Evolutionary conservation across 495 filamentous ascomycete genomes (phyloP).

Genomic region (Aspergillus bertholletiae): DNA sequence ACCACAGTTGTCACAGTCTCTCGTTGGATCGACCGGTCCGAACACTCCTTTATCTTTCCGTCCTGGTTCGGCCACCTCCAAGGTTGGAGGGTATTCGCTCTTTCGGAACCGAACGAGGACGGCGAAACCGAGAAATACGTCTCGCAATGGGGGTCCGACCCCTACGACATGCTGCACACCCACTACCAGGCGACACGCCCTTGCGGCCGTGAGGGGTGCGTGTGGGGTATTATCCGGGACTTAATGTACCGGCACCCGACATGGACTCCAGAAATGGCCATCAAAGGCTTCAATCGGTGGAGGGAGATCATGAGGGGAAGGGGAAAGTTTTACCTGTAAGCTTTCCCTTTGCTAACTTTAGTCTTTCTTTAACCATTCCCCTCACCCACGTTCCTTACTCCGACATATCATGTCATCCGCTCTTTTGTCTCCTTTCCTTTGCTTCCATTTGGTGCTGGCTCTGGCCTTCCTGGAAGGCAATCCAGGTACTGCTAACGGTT

Average conservation of each 20-base stretch:
- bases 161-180: constrained; percentile 11
- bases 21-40: constrained; percentile 20
- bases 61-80: constrained; percentile 17
- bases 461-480: constrained; percentile 12
- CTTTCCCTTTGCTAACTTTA: neutral
- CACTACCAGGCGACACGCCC: constrained; percentile 4
- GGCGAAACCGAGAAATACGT: constrained; percentile 21
- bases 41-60: constrained; percentile 17
- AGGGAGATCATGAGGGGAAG: constrained; percentile 3
- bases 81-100: constrained; percentile 19
- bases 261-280: constrained; percentile 10
- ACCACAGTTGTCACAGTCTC: constrained; percentile 12
- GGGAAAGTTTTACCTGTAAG: constrained; percentile 12
- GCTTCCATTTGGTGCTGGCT: constrained; percentile 5
- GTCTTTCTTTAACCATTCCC: constrained; percentile 6
- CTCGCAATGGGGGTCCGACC: constrained; percentile 20
- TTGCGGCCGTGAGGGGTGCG: constrained; percentile 9
- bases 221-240: constrained; percentile 16
- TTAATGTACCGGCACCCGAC: constrained; percentile 3
- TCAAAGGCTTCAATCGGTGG: constrained; percentile 8
- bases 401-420: neutral
- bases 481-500: constrained; percentile 16
- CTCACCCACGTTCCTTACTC: constrained; percentile 5
- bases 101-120: constrained; percentile 19
- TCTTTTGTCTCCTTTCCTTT: constrained; percentile 1